Base-by-base conservation (phyloP, 2,329 filamentous ascomycete species). In the Orbilia ellipsospora region DNA sequence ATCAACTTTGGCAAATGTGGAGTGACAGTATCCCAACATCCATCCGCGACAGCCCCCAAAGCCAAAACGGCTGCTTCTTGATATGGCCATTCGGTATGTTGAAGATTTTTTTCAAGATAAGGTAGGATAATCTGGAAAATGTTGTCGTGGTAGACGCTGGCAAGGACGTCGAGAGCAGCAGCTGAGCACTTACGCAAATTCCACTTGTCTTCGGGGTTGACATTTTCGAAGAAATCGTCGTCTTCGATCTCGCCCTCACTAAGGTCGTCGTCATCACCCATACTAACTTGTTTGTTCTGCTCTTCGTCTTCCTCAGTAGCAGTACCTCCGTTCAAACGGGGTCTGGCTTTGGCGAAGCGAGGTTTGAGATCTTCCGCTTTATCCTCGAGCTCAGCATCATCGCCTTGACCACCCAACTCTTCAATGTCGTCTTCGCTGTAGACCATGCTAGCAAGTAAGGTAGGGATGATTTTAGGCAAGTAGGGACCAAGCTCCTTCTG, bases 151-250 rank as follows among this genome's bases (percentile, higher is more conserved):
- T 97, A 99, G 77, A 97, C 92, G 62, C 90, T 91, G 16, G 95
- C 93, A 79, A 99, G 94, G 12, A 97, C 92, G 81, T 99, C 95
- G 48, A 99, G 86, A 7, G 95, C 94, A 12, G 95, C 95, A 6
- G 95, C 95, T 44, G 95, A 98, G 84, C 95, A 98, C 84, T 99
- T 99, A 77, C 95, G 89, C 63, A 99, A 85, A 65, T 94, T 98
- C 95, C 95, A 99, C 79, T 89, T 88, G 81, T 96, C 93, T 82
- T 98, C 95, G 0, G 93, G 92, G 79, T 94, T 92, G 59, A 87
- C 88, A 40, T 85, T 86, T 48, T 86, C 85, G 3, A 79, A 77
- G 77, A 92, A 92, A 55, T 93, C 92, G 56, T 92, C 91, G 66
- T 90, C 87, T 44, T 90, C 91, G 51, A 97, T 89, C 82, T 97